Evolutionary conservation across 1,139 yeast species (phyloP).

Genomic region (Scheffersomyces quercinus): DNA sequence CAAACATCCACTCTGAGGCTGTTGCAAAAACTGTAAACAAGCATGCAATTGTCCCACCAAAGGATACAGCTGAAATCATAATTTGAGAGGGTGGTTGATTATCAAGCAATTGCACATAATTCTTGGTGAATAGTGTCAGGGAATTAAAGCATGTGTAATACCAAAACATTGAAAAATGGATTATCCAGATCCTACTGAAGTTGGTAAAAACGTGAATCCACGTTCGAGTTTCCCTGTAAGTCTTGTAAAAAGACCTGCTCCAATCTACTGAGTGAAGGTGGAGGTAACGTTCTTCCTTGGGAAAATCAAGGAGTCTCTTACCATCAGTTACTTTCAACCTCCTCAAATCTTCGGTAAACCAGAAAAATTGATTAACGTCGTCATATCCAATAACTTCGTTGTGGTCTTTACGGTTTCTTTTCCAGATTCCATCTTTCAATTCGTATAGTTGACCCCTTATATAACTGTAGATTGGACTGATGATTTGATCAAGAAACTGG

Average conservation of each 20-base stretch:
- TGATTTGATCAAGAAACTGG: constrained; percentile 36
- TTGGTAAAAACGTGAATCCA: constrained; percentile 79
- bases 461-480: constrained; percentile 48
- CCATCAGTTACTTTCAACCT: constrained; percentile 35
- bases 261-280: constrained; percentile 56
- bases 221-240: constrained; percentile 70
- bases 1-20: constrained; percentile 60
- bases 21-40: constrained; percentile 64
- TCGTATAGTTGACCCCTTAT: constrained; percentile 46
- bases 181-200: constrained; percentile 81
- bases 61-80: constrained; percentile 59
- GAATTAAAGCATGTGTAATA: constrained; percentile 77
- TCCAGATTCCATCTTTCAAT: constrained; percentile 37
- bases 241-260: constrained; percentile 66
- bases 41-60: constrained; percentile 75
- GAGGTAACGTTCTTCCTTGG: constrained; percentile 46
- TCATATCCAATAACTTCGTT: constrained; percentile 76
- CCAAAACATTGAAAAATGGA: constrained; percentile 79
- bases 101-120: constrained; percentile 57
- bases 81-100: constrained; percentile 68
- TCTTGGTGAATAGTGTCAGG: constrained; percentile 69
- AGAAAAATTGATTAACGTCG: constrained; percentile 81
- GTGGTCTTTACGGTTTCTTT: constrained; percentile 65
- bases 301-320: constrained; percentile 42
- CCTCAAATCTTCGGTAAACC: constrained; percentile 69